Evolutionary conservation across 257 asterid genomes (phyloP), one percentile per base, ranked within the genome.

Genomic region (Plectranthus barbatus): DNA sequence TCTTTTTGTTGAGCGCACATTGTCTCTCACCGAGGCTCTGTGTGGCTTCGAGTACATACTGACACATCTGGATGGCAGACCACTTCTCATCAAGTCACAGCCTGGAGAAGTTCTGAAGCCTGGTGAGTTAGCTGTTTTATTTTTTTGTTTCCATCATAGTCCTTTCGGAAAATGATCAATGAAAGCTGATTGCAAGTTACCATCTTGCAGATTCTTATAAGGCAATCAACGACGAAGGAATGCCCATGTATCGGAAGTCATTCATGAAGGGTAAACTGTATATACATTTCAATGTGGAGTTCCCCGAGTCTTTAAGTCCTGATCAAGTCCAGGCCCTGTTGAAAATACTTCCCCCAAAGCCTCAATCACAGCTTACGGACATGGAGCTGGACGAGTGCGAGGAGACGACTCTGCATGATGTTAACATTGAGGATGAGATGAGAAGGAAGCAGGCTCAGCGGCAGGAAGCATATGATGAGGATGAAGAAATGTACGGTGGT

Each of bases 391-490:
- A 83, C 0, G 90, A 80, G 47, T 80, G 89, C 2, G 89, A 83
- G 77, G 89, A 80, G 79, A 77, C 84, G 0, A 77, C 86, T 7
- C 66, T 83, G 18, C 82, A 71, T 18, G 84, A 80, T 53, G 82
- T 83, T 6, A 80, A 83, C 70, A 77, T 77, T 0, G 84, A 75
- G 74, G 86, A 80, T 0, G 89, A 83, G 51, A 80, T 80, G 89
- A 62, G 80, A 31, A 75, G 86, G 69, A 80, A 73, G 62, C 61
- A 80, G n/a, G 77, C 71, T 64, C 84, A 73, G 69, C 84, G 74
- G 11, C 87, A 81, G 24, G 95, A 86, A 67, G 97, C 89, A 0
- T 81, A 84, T 5, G 78, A 89, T 0, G 97, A 84, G 45, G 97
- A 87, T n/a, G 87, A 84, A 3, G 94, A 86, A 2, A 77, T 73